phyloP scores from a whole-genome alignment of 352 stramenopile species.

The Pythium biforme region DNA sequence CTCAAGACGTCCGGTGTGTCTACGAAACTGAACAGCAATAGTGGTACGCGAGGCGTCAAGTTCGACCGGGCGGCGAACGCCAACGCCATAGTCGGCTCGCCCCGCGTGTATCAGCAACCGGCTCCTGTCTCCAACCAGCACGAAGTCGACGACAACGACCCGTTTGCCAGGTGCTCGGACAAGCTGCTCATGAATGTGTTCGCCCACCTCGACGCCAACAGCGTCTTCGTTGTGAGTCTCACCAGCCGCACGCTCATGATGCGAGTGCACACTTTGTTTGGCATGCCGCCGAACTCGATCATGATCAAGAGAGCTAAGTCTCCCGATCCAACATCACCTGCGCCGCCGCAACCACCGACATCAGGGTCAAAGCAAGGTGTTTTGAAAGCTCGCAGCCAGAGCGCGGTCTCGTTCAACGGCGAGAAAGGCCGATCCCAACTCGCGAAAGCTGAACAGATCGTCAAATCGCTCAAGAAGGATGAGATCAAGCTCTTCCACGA shows the following conservation, averaged over 20 bases:
- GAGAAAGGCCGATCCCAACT: constrained; percentile 37
- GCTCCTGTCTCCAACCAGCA: constrained; percentile 5
- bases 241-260: constrained; percentile 49
- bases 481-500: constrained; percentile 87
- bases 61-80: constrained; percentile 5
- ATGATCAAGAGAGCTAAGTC: constrained; percentile 17
- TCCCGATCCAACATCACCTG: constrained; percentile 12
- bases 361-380: constrained; percentile 13
- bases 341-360: constrained; percentile 8
- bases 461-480: constrained; percentile 78
- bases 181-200: constrained; percentile 68
- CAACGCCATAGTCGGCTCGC: not conserved
- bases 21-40: constrained; percentile 9
- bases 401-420: constrained; percentile 2
- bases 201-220: constrained; percentile 65
- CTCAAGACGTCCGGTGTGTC: constrained; percentile 32
- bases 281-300: constrained; percentile 38
- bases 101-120: not conserved
- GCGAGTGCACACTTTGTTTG: constrained; percentile 68
- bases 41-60: not conserved
- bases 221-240: constrained; percentile 68
- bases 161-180: constrained; percentile 42
- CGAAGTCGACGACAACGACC: constrained; percentile 12
- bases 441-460: constrained; percentile 73
- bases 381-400: constrained; percentile 20